phyloP scores from a whole-genome alignment of 2,329 filamentous ascomycete species.

The Fusarium sp. region DNA sequence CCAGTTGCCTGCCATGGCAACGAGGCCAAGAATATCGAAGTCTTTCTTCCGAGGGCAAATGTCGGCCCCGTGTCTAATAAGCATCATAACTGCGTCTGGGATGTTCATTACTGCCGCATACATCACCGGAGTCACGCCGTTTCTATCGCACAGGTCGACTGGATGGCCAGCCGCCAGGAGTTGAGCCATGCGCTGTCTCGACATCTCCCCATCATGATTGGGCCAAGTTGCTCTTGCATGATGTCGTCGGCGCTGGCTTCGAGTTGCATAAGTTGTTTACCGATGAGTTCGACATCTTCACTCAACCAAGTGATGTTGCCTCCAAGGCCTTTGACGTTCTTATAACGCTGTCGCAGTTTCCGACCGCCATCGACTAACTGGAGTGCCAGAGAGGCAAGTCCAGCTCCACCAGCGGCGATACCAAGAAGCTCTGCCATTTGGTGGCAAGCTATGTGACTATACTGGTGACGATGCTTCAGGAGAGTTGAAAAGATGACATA shows the following conservation, averaged over 20 bases:
- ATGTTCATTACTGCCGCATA: not conserved
- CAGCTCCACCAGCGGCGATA: constrained; percentile 9
- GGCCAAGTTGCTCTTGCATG: not conserved
- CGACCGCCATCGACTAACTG: constrained; percentile 4
- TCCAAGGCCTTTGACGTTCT: not conserved
- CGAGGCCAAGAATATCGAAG: accelerated
- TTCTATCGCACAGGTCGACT: not conserved
- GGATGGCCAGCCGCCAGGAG: not conserved
- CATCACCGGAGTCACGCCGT: not conserved
- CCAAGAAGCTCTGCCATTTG: constrained; percentile 6
- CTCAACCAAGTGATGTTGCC: not conserved
- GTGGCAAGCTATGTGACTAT: accelerated
- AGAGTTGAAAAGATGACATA: not conserved
- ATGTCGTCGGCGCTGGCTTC: not conserved
- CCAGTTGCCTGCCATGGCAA: accelerated
- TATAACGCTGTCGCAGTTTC: not conserved
- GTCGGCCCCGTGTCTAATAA: not conserved
- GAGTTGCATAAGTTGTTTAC: not conserved
- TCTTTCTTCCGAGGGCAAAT: too few relatives aligned
- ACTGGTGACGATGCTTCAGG: accelerated
- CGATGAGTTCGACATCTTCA: not conserved
- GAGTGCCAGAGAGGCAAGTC: constrained; percentile 10
- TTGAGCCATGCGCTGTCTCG: not conserved
- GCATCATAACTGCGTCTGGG: not conserved
- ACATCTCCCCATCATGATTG: constrained; percentile 7